phyloP scores from a whole-genome alignment of 1,284 basidiomycete species.

The Gymnopus androsaceus region DNA sequence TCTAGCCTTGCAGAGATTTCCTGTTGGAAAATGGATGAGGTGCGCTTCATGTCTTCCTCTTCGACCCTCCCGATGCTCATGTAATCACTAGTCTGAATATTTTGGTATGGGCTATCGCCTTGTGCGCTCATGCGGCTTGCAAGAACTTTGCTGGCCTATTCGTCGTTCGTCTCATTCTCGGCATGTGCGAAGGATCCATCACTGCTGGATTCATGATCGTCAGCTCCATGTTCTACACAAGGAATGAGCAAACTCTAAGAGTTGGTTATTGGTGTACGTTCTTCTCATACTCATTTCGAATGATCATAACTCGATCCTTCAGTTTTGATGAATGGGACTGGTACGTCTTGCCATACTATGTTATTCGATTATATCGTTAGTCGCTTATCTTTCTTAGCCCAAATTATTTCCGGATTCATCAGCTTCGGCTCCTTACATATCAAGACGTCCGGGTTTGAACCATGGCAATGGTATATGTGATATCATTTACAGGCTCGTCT shows the following conservation, averaged over 20 bases:
- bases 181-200: conserved; percentile 68
- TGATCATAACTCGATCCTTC: not conserved
- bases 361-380: not conserved
- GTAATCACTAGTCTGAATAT: conserved; percentile 67
- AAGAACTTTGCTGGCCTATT: conserved; percentile 63
- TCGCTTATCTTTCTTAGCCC: conserved; percentile 36
- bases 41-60: conserved; percentile 23
- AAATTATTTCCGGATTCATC: conserved; percentile 70
- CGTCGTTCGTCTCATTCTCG: conserved; percentile 59
- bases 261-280: conserved; percentile 77
- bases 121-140: conserved; percentile 41
- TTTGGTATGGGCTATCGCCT: conserved; percentile 65
- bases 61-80: conserved; percentile 27
- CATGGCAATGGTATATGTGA: conserved; percentile 64
- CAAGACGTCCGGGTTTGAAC: conserved; percentile 50
- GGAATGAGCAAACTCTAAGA: conserved; percentile 68
- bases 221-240: conserved; percentile 29
- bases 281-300: not conserved
- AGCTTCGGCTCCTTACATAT: conserved; percentile 71
- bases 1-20: conserved; percentile 74
- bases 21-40: conserved; percentile 75
- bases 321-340: conserved; percentile 67
- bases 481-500: not conserved
- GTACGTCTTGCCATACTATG: conserved; percentile 30
- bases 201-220: conserved; percentile 81